phyloP scores from a whole-genome alignment of 2,329 filamentous ascomycete species.

The Clarireedia monteithiana region DNA sequence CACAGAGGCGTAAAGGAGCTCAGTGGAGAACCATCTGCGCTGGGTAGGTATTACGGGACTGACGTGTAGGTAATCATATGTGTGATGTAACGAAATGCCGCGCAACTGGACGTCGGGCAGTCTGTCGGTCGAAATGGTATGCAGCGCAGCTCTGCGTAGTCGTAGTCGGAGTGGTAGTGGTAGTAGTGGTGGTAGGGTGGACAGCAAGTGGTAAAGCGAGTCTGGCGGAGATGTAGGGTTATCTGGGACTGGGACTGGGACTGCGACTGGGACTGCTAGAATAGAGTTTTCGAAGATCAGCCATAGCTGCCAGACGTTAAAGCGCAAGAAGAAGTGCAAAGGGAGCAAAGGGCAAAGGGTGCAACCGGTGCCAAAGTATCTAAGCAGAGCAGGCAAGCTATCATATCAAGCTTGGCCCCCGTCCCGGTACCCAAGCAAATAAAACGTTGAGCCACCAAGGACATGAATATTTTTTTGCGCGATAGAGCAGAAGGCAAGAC shows the following conservation, averaged over 20 bases:
- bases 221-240: neutral
- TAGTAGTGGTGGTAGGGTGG: neutral
- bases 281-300: slow-evolving; percentile 9
- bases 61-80: slow-evolving; percentile 23
- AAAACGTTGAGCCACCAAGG: no score
- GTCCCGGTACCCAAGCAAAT: no score
- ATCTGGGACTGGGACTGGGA: no score
- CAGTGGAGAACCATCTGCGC: slow-evolving; percentile 25
- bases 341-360: no score
- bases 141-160: neutral
- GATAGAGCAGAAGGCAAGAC: no score
- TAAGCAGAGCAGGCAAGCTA: no score
- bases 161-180: no score
- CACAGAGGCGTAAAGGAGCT: slow-evolving; percentile 21
- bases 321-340: neutral
- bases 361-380: no score
- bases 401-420: no score
- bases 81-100: slow-evolving; percentile 18
- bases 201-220: neutral
- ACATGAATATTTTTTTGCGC: no score
- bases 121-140: neutral
- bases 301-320: neutral
- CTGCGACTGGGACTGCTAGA: neutral
- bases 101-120: slow-evolving; percentile 15
- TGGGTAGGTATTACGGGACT: slow-evolving; percentile 22